A percentile compares a stretch with the other conserved stretches of the same genome.
phyloP scores from a whole-genome alignment of 257 asterid genomes.

The Leonotis leonurus region DNA sequence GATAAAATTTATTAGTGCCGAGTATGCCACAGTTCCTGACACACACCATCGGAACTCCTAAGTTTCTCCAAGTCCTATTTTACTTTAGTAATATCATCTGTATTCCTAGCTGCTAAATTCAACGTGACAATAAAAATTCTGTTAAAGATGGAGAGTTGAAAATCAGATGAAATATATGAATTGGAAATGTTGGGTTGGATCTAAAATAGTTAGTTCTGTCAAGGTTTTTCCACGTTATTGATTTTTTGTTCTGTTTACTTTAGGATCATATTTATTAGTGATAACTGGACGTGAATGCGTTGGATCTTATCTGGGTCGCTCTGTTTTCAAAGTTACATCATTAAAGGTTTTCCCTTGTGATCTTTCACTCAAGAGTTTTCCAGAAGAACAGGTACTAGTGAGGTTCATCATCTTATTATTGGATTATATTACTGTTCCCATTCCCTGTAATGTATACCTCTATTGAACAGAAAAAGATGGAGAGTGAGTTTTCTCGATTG shows the following conservation, averaged over 20 bases:
- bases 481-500: conserved; percentile 77
- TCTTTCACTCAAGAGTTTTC: conserved; percentile 70
- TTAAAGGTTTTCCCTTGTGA: conserved; percentile 86
- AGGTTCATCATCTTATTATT: conserved; percentile 16
- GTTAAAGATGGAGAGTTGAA: background rate
- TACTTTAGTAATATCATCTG: background rate
- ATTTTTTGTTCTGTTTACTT: conserved; percentile 14
- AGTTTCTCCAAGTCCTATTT: background rate
- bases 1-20: background rate
- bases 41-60: background rate
- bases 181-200: background rate
- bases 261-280: conserved; percentile 80
- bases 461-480: conserved; percentile 79
- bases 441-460: conserved; percentile 19
- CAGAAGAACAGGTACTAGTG: conserved; percentile 75
- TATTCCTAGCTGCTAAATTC: background rate
- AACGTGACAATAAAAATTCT: background rate
- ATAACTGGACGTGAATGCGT: conserved; percentile 85
- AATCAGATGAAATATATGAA: background rate
- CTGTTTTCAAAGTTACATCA: conserved; percentile 70
- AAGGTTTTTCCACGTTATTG: conserved; percentile 3
- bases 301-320: conserved; percentile 84
- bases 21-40: background rate
- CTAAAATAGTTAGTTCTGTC: background rate
- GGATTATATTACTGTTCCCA: conserved; percentile 17